A percentile compares a stretch with the other conserved stretches of the same genome.
These are phyloP conservation scores for Suillus clintonianus DNA, from an alignment of 768 basidiomycete genomes.

Conservation along the genomic window DNA sequence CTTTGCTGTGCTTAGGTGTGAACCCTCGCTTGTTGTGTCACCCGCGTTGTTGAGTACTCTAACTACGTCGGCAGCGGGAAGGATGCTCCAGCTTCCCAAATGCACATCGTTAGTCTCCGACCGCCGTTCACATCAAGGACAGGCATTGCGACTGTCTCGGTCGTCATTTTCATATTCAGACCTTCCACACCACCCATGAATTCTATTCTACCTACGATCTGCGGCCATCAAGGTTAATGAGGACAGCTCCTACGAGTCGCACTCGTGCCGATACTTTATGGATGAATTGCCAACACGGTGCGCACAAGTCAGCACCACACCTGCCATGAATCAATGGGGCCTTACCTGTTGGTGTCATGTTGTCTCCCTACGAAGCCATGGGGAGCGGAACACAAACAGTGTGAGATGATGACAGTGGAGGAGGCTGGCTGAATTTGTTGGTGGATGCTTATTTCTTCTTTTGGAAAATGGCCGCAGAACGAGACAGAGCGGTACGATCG, in stretches of 20 bases:
- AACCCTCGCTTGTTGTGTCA: background rate
- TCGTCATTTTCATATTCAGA: background rate
- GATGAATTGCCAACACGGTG: background rate
- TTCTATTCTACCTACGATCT: background rate
- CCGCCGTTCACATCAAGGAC: background rate
- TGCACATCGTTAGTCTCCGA: background rate
- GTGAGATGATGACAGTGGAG: background rate
- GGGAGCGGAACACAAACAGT: background rate
- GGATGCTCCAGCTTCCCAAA: no score
- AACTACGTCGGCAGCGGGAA: background rate
- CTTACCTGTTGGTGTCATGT: no score
- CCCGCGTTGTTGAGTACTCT: background rate
- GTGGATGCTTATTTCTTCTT: background rate
- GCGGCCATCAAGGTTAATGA: background rate
- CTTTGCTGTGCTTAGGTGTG: background rate
- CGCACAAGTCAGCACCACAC: background rate
- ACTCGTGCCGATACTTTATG: background rate
- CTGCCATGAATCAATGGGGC: background rate
- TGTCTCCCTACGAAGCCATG: background rate
- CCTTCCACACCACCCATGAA: no score
- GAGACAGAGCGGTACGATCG: background rate
- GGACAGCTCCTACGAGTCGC: background rate
- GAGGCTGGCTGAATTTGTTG: background rate
- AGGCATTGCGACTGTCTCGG: background rate
- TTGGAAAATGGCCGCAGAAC: background rate